These are phyloP conservation scores for Phytopythium litorale DNA, from an alignment of 352 stramenopile species.

Conservation along the genomic window DNA sequence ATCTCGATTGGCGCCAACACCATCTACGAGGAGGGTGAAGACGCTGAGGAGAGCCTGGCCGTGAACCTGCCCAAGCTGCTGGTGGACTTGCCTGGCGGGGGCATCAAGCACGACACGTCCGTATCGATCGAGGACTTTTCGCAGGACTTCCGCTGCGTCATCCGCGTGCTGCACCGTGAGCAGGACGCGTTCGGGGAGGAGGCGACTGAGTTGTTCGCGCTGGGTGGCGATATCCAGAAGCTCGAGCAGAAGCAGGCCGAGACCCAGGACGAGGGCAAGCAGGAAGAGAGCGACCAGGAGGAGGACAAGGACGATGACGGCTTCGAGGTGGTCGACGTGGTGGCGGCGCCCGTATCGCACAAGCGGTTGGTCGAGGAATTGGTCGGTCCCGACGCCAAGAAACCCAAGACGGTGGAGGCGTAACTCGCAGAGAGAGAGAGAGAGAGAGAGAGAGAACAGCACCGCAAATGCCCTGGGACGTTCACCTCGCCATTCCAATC, in stretches of 20 bases:
- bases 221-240: slow-evolving; percentile 66
- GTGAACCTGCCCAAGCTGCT: slow-evolving; percentile 90
- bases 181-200: slow-evolving; percentile 61
- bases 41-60: slow-evolving; percentile 72
- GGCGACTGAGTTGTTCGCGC: slow-evolving; percentile 65
- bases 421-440: not conserved
- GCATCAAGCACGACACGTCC: slow-evolving; percentile 90
- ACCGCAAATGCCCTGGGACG: no score
- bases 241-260: slow-evolving; percentile 31
- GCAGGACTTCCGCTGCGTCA: slow-evolving; percentile 90
- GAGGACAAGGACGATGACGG: slow-evolving; percentile 16
- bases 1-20: slow-evolving; percentile 84
- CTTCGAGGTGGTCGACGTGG: slow-evolving; percentile 21
- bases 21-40: slow-evolving; percentile 96
- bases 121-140: slow-evolving; percentile 95
- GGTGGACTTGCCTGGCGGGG: slow-evolving; percentile 87
- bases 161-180: slow-evolving; percentile 74
- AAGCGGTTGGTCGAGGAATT: slow-evolving; percentile 18
- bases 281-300: not conserved
- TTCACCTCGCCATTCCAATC: no score
- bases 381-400: slow-evolving; percentile 15
- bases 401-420: slow-evolving; percentile 16
- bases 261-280: slow-evolving; percentile 22
- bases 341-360: slow-evolving; percentile 6
- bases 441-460: no score